These are phyloP conservation scores for Russula earlei DNA, from an alignment of 768 basidiomycete species.

Conservation along the genomic window DNA sequence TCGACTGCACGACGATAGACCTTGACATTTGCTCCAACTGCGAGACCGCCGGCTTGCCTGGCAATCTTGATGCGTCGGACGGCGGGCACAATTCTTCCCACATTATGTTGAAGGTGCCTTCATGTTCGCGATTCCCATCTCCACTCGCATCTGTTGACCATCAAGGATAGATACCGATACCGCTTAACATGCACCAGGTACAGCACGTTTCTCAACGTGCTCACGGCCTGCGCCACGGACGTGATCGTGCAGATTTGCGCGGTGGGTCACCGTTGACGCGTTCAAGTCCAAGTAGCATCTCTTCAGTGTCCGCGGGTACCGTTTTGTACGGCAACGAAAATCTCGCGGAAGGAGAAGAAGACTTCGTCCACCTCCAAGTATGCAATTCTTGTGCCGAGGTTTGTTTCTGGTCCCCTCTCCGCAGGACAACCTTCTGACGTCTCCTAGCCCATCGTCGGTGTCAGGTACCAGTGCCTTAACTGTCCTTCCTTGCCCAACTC, in stretches of 20 bases:
- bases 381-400: constrained; percentile 17
- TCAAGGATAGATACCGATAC: constrained; percentile 68
- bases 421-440: background rate
- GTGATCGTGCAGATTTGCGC: constrained; percentile 1
- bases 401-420: background rate
- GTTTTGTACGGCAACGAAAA: background rate
- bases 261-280: constrained; percentile 2
- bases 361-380: constrained; percentile 11
- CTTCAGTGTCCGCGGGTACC: constrained; percentile 8
- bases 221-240: constrained; percentile 7
- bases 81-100: constrained; percentile 78
- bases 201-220: constrained; percentile 36
- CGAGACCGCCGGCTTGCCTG: constrained; percentile 78
- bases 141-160: background rate
- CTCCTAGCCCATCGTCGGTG: constrained; percentile 58
- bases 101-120: constrained; percentile 82
- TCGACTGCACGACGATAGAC: constrained; percentile 44
- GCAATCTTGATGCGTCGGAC: constrained; percentile 67
- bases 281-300: constrained; percentile 18
- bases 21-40: constrained; percentile 84
- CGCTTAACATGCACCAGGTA: constrained; percentile 63
- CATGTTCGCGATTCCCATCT: constrained; percentile 1
- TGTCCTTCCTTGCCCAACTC: constrained; percentile 67
- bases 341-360: background rate
- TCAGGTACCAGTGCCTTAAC: constrained; percentile 83